A percentile compares a stretch with the other conserved stretches of the same genome.
Conservation (phyloP, 768 basidiomycete species). For the Termitomyces sp. region DNA sequence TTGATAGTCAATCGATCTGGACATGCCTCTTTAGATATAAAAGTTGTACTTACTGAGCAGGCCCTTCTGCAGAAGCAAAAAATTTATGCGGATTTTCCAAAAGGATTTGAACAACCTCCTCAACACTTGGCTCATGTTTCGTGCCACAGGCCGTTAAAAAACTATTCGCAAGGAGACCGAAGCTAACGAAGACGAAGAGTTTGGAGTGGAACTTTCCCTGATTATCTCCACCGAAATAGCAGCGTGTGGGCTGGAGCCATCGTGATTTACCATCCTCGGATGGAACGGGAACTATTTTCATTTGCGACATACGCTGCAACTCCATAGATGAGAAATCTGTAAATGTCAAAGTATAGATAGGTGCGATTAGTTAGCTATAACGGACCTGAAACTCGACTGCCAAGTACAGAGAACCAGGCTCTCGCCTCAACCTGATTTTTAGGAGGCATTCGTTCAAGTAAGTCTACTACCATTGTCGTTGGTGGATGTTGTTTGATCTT, state of each 20-base stretch:
- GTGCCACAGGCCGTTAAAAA: slow-evolving; percentile 90
- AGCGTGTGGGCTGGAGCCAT: slow-evolving; percentile 61
- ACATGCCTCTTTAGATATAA: not conserved
- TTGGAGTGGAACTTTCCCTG: slow-evolving; percentile 68
- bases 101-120: slow-evolving; percentile 73
- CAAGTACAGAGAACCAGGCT: slow-evolving; percentile 66
- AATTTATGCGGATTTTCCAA: slow-evolving; percentile 69
- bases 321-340: slow-evolving; percentile 60
- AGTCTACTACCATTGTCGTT: slow-evolving; percentile 50
- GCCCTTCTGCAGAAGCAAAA: slow-evolving; percentile 66
- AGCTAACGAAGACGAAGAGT: slow-evolving; percentile 87
- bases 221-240: slow-evolving; percentile 58
- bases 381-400: slow-evolving; percentile 59
- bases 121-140: slow-evolving; percentile 80
- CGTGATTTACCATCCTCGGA: slow-evolving; percentile 29
- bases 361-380: slow-evolving; percentile 2
- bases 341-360: not conserved
- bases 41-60: slow-evolving; percentile 50
- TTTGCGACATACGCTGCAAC: slow-evolving; percentile 51
- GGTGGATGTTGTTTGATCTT: slow-evolving; percentile 71
- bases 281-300: slow-evolving; percentile 66
- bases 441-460: slow-evolving; percentile 62
- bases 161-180: slow-evolving; percentile 74
- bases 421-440: slow-evolving; percentile 49
- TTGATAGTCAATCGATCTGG: not conserved